These are phyloP conservation scores for Yamadazyma atlantica DNA, from an alignment of 1,139 yeast species.

Conservation along the genomic window DNA sequence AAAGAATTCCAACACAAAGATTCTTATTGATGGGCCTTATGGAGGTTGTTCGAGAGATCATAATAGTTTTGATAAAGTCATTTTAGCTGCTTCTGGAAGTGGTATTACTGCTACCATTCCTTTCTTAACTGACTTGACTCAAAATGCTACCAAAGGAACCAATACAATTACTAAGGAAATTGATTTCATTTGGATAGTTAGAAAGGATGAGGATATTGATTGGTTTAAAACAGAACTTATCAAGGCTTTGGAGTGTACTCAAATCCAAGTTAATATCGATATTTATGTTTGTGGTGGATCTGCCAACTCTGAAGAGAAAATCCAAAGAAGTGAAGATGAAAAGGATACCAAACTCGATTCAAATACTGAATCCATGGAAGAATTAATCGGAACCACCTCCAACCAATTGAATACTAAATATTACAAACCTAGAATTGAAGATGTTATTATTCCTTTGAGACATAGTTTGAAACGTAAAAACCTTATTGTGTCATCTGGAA, in stretches of 20 bases:
- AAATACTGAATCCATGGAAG: constrained; percentile 1
- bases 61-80: constrained; percentile 48
- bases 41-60: constrained; percentile 58
- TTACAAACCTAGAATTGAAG: constrained; percentile 35
- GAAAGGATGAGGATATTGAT: constrained; percentile 31
- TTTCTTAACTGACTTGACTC: constrained; percentile 32
- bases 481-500: constrained; percentile 53
- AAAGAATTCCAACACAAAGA: constrained; percentile 27
- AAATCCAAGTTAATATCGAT: constrained; percentile 23
- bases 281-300: constrained; percentile 23
- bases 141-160: constrained; percentile 15
- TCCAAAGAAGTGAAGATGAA: neutral
- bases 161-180: constrained; percentile 27
- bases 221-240: constrained; percentile 48
- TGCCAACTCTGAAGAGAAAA: constrained; percentile 3
- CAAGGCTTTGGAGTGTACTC: constrained; percentile 24
- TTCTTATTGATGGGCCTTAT: constrained; percentile 62
- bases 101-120: constrained; percentile 60
- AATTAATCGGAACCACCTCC: neutral
- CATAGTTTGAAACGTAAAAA: constrained; percentile 35
- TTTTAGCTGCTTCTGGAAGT: constrained; percentile 48
- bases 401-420: constrained; percentile 19
- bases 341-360: neutral
- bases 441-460: constrained; percentile 19
- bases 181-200: constrained; percentile 52